Conservation (phyloP, 192 early-diverging fungal genomes). For the Rhizophagus sp. region DNA sequence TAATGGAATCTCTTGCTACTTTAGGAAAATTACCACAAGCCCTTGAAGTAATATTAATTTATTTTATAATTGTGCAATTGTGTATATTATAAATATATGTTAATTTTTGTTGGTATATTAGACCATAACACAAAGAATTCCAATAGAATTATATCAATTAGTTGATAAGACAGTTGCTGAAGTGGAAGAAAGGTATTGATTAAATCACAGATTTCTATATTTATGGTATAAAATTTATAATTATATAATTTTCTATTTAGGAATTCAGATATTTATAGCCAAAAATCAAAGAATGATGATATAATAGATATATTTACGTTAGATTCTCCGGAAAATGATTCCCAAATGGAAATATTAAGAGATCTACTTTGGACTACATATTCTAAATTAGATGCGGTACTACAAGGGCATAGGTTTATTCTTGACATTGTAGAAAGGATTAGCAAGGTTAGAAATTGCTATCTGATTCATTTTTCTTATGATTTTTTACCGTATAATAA, state of each 20-base stretch:
- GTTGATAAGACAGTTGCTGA: constrained; percentile 73
- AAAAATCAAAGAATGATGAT: constrained; percentile 42
- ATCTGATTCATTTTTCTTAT: neutral
- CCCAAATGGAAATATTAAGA: constrained; percentile 68
- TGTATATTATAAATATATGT: neutral
- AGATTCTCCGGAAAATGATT: constrained; percentile 52
- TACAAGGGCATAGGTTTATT: constrained; percentile 75
- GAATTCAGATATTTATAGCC: constrained; percentile 39
- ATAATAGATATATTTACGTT: constrained; percentile 50
- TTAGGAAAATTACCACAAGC: constrained; percentile 57
- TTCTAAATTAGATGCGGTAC: constrained; percentile 72
- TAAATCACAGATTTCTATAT: neutral
- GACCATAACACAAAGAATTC: constrained; percentile 69
- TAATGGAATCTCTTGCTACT: constrained; percentile 67
- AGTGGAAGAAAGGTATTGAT: constrained; percentile 67
- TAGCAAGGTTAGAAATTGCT: constrained; percentile 15
- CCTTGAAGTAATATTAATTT: constrained; percentile 40
- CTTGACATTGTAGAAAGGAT: constrained; percentile 57
- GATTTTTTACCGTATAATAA: neutral
- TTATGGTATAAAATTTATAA: neutral
- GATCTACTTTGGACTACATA: constrained; percentile 77
- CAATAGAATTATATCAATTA: constrained; percentile 67
- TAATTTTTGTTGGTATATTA: constrained; percentile 37
- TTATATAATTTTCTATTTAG: neutral
- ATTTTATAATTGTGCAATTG: neutral